Percentiles rank a stretch among this genome's conserved stretches.
These are phyloP conservation scores for Lactarius sp. DNA, from an alignment of 768 basidiomycete species.

Conservation along the genomic window DNA sequence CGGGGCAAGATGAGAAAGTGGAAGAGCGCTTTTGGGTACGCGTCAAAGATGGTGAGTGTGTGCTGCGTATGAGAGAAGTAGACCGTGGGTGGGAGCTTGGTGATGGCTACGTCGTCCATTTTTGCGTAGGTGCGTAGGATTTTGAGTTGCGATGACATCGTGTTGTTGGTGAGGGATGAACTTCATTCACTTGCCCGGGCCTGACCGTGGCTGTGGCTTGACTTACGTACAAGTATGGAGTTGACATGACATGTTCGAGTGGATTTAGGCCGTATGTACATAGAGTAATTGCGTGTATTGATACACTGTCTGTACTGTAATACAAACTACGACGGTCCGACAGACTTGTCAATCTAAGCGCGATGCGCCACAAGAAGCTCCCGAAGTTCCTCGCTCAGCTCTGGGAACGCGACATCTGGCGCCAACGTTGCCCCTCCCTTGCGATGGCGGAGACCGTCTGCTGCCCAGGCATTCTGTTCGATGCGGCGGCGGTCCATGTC, in stretches of 20 bases:
- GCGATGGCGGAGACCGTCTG: conserved; percentile 35
- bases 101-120: conserved; percentile 37
- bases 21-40: conserved; percentile 78
- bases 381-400: conserved; percentile 22
- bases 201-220: no score
- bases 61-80: conserved; percentile 51
- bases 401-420: conserved; percentile 11
- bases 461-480: conserved; percentile 40
- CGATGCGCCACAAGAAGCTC: conserved; percentile 20
- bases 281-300: no score
- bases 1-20: conserved; percentile 85
- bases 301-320: not conserved
- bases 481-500: conserved; percentile 80
- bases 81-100: conserved; percentile 52
- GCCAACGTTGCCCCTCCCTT: conserved; percentile 8
- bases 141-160: conserved; percentile 33
- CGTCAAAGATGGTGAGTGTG: conserved; percentile 67
- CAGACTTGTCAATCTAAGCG: not conserved
- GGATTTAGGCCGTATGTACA: no score
- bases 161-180: no score
- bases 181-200: no score
- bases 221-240: no score
- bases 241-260: no score
- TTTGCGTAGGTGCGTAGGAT: conserved; percentile 60
- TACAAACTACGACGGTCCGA: not conserved